Percentiles rank a stretch among this genome's conserved stretches.
phyloP scores from a whole-genome alignment of 441 rosid species.

The Populus trichocarpa region DNA sequence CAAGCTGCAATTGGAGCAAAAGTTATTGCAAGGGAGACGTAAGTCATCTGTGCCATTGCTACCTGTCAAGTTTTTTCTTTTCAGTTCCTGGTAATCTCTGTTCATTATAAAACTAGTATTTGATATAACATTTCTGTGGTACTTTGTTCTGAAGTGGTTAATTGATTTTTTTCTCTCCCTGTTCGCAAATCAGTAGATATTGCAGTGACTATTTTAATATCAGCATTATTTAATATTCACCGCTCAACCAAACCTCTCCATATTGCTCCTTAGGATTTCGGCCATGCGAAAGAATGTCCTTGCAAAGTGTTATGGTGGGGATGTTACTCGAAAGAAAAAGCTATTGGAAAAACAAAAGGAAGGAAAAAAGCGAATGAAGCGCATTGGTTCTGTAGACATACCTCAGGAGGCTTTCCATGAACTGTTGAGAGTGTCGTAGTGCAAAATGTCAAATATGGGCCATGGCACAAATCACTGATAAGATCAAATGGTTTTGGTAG shows the following conservation, averaged over 20 bases:
- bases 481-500: constrained; percentile 1
- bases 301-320: constrained; percentile 98
- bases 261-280: constrained; percentile 46
- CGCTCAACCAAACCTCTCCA: constrained; percentile 4
- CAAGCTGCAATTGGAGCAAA: constrained; percentile 98
- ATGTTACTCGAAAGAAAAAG: constrained; percentile 84
- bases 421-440: constrained; percentile 78
- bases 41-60: constrained; percentile 20
- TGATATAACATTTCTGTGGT: background rate
- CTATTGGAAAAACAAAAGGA: constrained; percentile 95
- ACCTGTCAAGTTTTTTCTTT: background rate
- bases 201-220: background rate
- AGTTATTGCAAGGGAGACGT: constrained; percentile 90
- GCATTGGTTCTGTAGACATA: constrained; percentile 95
- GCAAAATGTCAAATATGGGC: background rate
- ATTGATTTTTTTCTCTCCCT: background rate
- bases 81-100: background rate
- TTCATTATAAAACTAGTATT: background rate
- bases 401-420: constrained; percentile 97
- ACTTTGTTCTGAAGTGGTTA: background rate
- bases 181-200: background rate
- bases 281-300: constrained; percentile 97
- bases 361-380: constrained; percentile 97
- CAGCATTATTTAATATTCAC: background rate
- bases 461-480: constrained; percentile 1